Evolutionary conservation across 805 yeast genomes (phyloP), one percentile per base, ranked within the genome.

Genomic region (Pichia paraexigua): DNA sequence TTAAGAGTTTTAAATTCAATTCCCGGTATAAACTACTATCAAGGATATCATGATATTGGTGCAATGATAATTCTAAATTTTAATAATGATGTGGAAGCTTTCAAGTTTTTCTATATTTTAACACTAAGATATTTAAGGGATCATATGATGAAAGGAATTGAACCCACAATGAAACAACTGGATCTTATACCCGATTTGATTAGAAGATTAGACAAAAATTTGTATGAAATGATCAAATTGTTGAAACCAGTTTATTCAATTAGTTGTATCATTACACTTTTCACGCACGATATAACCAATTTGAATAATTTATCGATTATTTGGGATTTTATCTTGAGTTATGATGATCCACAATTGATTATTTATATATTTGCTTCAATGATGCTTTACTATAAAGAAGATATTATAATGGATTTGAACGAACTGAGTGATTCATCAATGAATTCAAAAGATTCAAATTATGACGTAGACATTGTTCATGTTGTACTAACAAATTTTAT

Each of bases 41-140:
- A 92, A 67, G 99, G 99, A 0, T 88, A 77, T 65, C 98, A 92
- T 66, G 98, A 94, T 60, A 72, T 94, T 21, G 90, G 88, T 1
- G 75, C 87, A 39, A 75, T 86, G 5, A 71, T 87, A 8, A 68
- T 86, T 5, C 62, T 84, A 18, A 78, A 84, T 1, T 79, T 81
- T 46, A 58, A 58, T 15, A 43, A 57, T 37, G 69, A 64, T 4
- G 69, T 58, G 50, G 66, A 75, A 2, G 66, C 66, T 3, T 76
- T 71, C 52, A 61, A 60, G 21, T 60, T 81, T 8, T 68, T 91
- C 47, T 83, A 81, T 50, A 63, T 68, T 30, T 69, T 89, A 45
- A 74, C 94, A 0, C 57, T 85, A 10, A 56, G 69, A 48, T 86
- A 82, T 61, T 67, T 94, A 43, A 73, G 98, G 46, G 99, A 92